Conservation (phyloP, 129 eudicot species). For the Erigeron canadensis region DNA sequence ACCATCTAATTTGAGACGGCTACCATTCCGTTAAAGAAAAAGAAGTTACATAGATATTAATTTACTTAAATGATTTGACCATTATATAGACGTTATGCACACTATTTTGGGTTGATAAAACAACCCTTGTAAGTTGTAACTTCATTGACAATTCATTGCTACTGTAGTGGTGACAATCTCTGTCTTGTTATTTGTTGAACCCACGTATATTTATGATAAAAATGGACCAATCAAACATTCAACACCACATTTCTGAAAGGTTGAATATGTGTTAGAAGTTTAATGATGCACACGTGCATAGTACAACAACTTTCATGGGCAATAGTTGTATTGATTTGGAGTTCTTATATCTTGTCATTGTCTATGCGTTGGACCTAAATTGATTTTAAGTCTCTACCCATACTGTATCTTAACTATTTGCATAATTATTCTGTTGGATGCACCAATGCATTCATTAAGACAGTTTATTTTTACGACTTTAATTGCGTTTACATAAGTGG, state of each 20-base stretch:
- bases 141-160: slow-evolving; percentile 6
- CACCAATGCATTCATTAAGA: background rate
- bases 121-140: background rate
- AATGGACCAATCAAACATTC: slow-evolving; percentile 29
- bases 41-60: background rate
- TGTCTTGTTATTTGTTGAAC: slow-evolving; percentile 16
- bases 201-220: slow-evolving; percentile 27
- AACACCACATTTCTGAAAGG: slow-evolving; percentile 32
- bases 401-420: slow-evolving; percentile 20
- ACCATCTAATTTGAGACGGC: too few species aligned
- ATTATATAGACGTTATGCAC: slow-evolving; percentile 6
- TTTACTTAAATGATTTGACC: background rate
- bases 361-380: slow-evolving; percentile 32
- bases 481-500: too few species aligned
- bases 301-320: slow-evolving; percentile 38
- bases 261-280: slow-evolving; percentile 16
- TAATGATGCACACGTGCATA: slow-evolving; percentile 41
- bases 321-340: slow-evolving; percentile 24
- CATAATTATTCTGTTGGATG: background rate
- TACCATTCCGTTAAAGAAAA: too few species aligned
- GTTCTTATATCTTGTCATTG: slow-evolving; percentile 29
- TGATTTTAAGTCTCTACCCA: slow-evolving; percentile 27
- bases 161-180: slow-evolving; percentile 11
- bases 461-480: too few species aligned
- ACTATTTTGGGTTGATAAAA: background rate